phyloP scores from a whole-genome alignment of 192 early-diverging fungal species.

The Entrophospora sp. region DNA sequence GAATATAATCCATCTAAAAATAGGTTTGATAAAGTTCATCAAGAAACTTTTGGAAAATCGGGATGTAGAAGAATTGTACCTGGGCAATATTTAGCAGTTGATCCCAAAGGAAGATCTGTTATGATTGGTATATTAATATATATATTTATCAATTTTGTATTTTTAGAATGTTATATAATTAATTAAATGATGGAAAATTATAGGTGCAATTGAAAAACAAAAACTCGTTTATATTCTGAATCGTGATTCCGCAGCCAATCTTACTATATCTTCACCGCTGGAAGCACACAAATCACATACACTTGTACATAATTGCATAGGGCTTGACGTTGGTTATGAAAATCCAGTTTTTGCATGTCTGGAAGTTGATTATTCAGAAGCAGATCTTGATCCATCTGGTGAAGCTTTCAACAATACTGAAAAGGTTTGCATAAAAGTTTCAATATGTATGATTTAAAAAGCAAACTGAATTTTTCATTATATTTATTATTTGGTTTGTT shows the following conservation, averaged over 20 bases:
- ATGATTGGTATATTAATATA: slow-evolving; percentile 60
- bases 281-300: slow-evolving; percentile 83
- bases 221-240: slow-evolving; percentile 97
- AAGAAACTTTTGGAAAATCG: slow-evolving; percentile 91
- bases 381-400: slow-evolving; percentile 65
- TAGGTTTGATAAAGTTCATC: slow-evolving; percentile 71
- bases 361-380: slow-evolving; percentile 78
- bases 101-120: slow-evolving; percentile 93
- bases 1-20: slow-evolving; percentile 76
- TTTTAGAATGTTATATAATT: no score
- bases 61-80: slow-evolving; percentile 84
- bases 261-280: slow-evolving; percentile 91
- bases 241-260: slow-evolving; percentile 70
- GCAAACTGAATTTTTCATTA: neutral
- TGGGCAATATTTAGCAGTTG: slow-evolving; percentile 91
- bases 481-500: neutral
- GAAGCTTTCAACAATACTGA: slow-evolving; percentile 62
- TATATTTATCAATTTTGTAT: slow-evolving; percentile 8
- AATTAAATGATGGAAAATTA: no score
- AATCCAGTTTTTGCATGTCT: slow-evolving; percentile 96
- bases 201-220: slow-evolving; percentile 83
- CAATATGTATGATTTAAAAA: neutral
- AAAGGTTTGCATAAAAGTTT: slow-evolving; percentile 42
- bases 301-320: slow-evolving; percentile 70
- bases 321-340: slow-evolving; percentile 96